Base-by-base conservation (phyloP, 2,329 filamentous ascomycete genomes). In the Aspergillus japonicus region DNA sequence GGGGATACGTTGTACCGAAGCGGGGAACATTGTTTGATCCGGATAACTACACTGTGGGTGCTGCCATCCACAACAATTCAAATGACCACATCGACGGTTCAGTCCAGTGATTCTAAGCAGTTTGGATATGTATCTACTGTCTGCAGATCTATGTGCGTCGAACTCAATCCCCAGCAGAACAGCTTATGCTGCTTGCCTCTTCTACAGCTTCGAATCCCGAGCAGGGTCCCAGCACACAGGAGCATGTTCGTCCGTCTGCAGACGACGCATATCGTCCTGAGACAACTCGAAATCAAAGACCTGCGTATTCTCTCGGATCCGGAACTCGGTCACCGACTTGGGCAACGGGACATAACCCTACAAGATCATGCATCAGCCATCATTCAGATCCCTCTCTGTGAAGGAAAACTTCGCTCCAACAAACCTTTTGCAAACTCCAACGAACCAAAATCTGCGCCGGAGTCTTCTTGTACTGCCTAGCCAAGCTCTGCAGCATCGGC, bases 321-420 rank as follows among this genome's bases (percentile, higher is more conserved):
- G 78, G 10, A 79, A 78, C 2, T 82, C 81, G 0, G 84, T 87
- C 19, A 85, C 84, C 1, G 85, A 86, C 71, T 88, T 88, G 0
- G 86, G 86, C 24, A 89, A 75, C 14, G 85, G 85, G 31, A 87
- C 82, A 65, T 85, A 87, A 8, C 83, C 83, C 82, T 85, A 62
- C 53, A 23, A 14, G 10, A 3, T 19, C 33, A n/a, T 12, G 5
- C 47, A 24, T 31, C 10, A 61, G 35, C 19, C 10, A 24, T 23
- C 29, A 26, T 14, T 8, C 7, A 29, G n/a, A 29, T 10, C 7
- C 6, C 7, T 8, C 26, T 5, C 7, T 26, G 10, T 29, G 23
- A 16, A 12, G 21, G 44, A 19, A 33, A 19, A 2, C 14, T 44
- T 6, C 6, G 39, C 39, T 44, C 33, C 33, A n/a, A 57, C 60